A percentile compares a stretch with the other conserved stretches of the same genome.
Evolutionary conservation across 2,329 filamentous ascomycete genomes (phyloP).

Genomic region (Aspergillus bombycis): DNA sequence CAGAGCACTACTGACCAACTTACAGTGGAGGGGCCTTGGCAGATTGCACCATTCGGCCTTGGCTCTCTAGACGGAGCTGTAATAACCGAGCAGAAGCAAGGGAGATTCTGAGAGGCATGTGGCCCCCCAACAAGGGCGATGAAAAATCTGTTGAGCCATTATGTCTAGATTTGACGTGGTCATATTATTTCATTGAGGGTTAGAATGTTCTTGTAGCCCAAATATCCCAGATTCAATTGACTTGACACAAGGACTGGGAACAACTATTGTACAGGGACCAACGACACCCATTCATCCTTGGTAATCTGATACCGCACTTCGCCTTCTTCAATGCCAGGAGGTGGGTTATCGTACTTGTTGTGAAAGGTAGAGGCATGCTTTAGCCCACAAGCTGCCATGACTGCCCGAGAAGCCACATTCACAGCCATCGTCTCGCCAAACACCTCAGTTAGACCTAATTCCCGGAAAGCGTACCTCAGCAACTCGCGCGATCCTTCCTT

Average conservation of each 20-base stretch:
- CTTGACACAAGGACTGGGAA: background rate
- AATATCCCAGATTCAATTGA: background rate
- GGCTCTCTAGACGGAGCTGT: background rate
- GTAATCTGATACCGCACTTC: constrained; percentile 16
- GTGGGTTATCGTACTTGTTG: constrained; percentile 17
- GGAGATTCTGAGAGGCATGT: background rate
- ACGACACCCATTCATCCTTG: constrained; percentile 16
- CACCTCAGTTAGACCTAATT: constrained; percentile 16
- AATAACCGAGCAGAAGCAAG: background rate
- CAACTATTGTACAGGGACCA: background rate
- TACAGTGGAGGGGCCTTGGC: background rate
- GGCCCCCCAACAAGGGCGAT: background rate
- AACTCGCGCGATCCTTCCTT: constrained; percentile 16
- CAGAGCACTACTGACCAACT: background rate
- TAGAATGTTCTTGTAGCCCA: background rate
- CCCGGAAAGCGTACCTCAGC: constrained; percentile 14
- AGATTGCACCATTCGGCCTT: background rate
- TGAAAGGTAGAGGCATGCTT: constrained; percentile 16
- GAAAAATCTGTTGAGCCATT: background rate
- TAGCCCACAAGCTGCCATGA: constrained; percentile 14
- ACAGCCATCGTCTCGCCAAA: constrained; percentile 21
- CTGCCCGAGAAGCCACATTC: constrained; percentile 11
- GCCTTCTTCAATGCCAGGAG: constrained; percentile 18
- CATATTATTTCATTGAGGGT: background rate
- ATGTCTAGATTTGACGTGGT: background rate